phyloP scores from a whole-genome alignment of 352 stramenopile genomes.

The Blastocystis hominis region DNA sequence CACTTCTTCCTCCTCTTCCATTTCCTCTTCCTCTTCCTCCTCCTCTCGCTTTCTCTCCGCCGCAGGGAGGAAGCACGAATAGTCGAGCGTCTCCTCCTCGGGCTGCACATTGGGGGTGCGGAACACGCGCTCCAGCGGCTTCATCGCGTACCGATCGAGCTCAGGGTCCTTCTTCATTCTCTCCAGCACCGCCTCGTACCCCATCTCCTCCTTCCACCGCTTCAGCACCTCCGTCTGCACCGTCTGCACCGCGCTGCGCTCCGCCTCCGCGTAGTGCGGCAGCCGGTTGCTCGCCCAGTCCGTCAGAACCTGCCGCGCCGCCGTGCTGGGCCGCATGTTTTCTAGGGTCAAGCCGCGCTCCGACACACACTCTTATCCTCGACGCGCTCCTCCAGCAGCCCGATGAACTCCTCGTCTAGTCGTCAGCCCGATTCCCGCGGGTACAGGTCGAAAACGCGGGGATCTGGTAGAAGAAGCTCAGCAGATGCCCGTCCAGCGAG shows the following conservation, averaged over 20 bases:
- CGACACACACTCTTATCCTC: not conserved
- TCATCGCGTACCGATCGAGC: not conserved
- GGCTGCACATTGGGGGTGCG: slow-evolving; percentile 3
- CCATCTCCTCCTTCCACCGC: slow-evolving; percentile 31
- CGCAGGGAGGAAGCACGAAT: slow-evolving; percentile 11
- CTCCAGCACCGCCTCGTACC: not conserved
- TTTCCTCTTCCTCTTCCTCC: slow-evolving; percentile 5
- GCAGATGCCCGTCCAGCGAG: not conserved
- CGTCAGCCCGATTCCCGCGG: not conserved
- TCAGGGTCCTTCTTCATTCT: not conserved
- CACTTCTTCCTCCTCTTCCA: not conserved
- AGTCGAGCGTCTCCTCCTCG: slow-evolving; percentile 15
- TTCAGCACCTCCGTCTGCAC: not conserved
- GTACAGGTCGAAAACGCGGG: not conserved
- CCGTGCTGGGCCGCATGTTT: not conserved
- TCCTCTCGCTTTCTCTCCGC: not conserved
- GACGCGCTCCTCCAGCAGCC: not conserved
- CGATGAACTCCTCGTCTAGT: slow-evolving; percentile 8
- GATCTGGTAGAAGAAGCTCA: slow-evolving; percentile 24
- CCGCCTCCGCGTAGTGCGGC: slow-evolving; percentile 26
- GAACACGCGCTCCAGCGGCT: not conserved
- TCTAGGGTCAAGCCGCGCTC: not conserved
- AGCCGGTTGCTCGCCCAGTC: not conserved
- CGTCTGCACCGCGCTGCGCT: not conserved
- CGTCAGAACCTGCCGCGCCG: not conserved